Percentiles rank a stretch among this genome's conserved stretches.
Conservation (phyloP, 2,329 filamentous ascomycete genomes). For the Cladosporium sp. region DNA sequence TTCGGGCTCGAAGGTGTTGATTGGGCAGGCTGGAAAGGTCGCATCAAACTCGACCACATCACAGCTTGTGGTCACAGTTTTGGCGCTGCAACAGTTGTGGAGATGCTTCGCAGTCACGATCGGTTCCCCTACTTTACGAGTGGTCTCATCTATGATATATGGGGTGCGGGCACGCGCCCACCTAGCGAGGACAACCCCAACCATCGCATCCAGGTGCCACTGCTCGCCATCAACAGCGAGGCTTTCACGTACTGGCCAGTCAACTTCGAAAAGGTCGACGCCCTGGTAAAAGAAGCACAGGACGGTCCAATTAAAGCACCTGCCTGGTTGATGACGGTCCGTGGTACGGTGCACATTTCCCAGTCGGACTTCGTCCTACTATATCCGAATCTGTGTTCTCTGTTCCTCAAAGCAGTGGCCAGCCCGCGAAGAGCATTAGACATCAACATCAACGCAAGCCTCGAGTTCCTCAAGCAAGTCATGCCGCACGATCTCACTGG, state of each 20-base stretch:
- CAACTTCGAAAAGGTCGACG: constrained; percentile 61
- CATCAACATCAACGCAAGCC: constrained; percentile 61
- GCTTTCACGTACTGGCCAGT: constrained; percentile 70
- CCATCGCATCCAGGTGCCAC: constrained; percentile 53
- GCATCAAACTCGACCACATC: constrained; percentile 58
- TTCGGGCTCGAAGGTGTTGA: constrained; percentile 57
- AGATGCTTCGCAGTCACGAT: constrained; percentile 57
- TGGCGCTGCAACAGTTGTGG: constrained; percentile 63
- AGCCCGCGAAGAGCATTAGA: constrained; percentile 63
- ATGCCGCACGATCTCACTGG: constrained; percentile 51
- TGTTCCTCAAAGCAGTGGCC: constrained; percentile 64
- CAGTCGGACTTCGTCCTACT: constrained; percentile 68
- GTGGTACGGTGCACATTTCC: constrained; percentile 64
- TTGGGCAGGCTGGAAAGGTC: constrained; percentile 59
- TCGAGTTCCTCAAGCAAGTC: constrained; percentile 62
- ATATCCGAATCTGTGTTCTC: constrained; percentile 59
- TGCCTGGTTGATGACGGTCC: constrained; percentile 49
- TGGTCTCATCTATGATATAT: constrained; percentile 67
- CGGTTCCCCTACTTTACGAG: constrained; percentile 61
- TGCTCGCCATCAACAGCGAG: constrained; percentile 66
- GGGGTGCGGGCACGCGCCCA: constrained; percentile 54
- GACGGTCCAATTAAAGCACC: constrained; percentile 42
- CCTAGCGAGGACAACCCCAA: constrained; percentile 42
- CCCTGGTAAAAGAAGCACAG: constrained; percentile 59
- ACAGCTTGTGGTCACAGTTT: constrained; percentile 68